These are phyloP conservation scores for Golubevia sp. DNA, from an alignment of 1,284 basidiomycete species.

Conservation along the genomic window DNA sequence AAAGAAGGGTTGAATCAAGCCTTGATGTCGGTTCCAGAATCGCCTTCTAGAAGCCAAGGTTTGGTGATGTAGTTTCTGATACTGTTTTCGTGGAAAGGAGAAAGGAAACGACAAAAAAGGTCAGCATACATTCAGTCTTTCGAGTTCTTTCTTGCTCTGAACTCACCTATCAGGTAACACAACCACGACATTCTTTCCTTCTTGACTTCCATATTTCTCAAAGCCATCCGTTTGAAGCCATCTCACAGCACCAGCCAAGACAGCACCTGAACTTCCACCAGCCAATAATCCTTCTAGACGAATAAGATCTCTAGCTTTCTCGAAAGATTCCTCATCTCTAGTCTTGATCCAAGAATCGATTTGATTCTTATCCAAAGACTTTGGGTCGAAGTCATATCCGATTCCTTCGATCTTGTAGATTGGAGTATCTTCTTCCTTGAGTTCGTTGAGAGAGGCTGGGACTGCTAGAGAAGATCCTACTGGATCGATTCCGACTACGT, in stretches of 20 bases:
- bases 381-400: constrained; percentile 65
- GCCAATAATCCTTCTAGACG: constrained; percentile 83
- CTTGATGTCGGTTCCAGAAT: not conserved
- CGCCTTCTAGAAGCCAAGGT: constrained; percentile 58
- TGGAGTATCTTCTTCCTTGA: constrained; percentile 66
- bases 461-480: constrained; percentile 86
- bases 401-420: constrained; percentile 89
- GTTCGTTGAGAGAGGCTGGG: constrained; percentile 71
- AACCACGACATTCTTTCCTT: constrained; percentile 84
- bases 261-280: constrained; percentile 88
- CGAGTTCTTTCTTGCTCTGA: too few species aligned
- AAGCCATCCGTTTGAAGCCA: constrained; percentile 78
- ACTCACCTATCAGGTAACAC: constrained; percentile 84
- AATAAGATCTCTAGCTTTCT: constrained; percentile 78
- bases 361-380: constrained; percentile 39
- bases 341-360: constrained; percentile 78
- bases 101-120: constrained; percentile 7
- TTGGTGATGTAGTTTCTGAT: constrained; percentile 97
- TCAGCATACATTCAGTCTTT: constrained; percentile 13
- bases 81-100: constrained; percentile 63
- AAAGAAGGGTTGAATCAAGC: not conserved
- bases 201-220: constrained; percentile 69
- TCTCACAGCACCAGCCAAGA: constrained; percentile 75
- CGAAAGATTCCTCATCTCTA: constrained; percentile 79
- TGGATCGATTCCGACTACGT: constrained; percentile 86